Conservation (phyloP, 306 rosid species). For the Vigna unguiculata region DNA sequence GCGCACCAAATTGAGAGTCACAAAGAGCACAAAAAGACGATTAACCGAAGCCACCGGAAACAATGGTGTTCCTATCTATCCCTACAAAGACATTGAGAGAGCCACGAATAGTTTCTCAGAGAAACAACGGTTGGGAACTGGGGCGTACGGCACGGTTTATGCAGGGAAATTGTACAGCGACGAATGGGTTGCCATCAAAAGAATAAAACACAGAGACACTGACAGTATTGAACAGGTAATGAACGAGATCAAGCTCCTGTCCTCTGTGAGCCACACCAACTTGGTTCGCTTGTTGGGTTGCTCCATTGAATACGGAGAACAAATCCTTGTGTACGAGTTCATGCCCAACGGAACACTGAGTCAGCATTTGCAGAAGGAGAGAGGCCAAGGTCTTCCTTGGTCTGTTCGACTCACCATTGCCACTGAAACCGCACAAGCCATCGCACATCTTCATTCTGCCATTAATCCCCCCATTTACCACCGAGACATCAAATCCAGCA, state of each 20-base stretch:
- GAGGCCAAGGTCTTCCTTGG: constrained; percentile 89
- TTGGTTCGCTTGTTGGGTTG: constrained; percentile 88
- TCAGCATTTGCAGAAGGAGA: constrained; percentile 83
- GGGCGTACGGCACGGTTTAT: constrained; percentile 92
- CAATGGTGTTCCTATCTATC: constrained; percentile 71
- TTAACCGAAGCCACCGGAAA: constrained; percentile 77
- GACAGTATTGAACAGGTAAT: constrained; percentile 83
- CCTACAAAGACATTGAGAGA: constrained; percentile 81
- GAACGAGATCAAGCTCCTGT: constrained; percentile 87
- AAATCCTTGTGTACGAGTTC: constrained; percentile 88
- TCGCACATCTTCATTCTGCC: constrained; percentile 83
- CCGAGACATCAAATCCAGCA: constrained; percentile 90
- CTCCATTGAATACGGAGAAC: constrained; percentile 78
- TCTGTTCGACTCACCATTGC: constrained; percentile 72
- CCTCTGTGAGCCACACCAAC: constrained; percentile 81
- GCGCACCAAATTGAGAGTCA: constrained; percentile 59
- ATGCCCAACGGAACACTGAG: constrained; percentile 88
- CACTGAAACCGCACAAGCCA: constrained; percentile 88
- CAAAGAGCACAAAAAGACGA: constrained; percentile 73
- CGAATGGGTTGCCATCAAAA: constrained; percentile 87
- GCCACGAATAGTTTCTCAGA: constrained; percentile 91
- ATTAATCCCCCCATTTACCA: constrained; percentile 84
- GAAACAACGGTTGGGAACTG: constrained; percentile 76
- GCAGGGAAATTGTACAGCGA: constrained; percentile 73
- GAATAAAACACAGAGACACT: constrained; percentile 70